These are phyloP conservation scores for Globisporangium alternatum DNA, from an alignment of 352 stramenopile species.

Conservation along the genomic window DNA sequence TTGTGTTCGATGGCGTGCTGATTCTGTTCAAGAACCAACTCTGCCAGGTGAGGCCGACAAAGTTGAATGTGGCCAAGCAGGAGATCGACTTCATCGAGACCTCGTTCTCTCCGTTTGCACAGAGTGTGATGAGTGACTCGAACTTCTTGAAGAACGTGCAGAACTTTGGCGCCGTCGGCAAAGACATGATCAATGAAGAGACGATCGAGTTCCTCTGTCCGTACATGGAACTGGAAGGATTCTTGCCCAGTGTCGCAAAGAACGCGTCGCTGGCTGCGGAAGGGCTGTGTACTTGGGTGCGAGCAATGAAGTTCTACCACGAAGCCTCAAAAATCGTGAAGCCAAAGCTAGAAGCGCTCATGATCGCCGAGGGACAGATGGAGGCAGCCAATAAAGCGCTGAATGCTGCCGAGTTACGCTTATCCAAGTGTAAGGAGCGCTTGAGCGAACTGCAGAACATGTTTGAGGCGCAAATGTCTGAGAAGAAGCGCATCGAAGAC, in stretches of 20 bases:
- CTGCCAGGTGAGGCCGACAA: constrained; percentile 89
- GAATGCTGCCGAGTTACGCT: constrained; percentile 87
- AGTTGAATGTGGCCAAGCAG: constrained; percentile 96
- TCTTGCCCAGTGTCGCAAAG: constrained; percentile 95
- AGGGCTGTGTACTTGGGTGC: constrained; percentile 96
- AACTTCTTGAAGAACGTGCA: constrained; percentile 97
- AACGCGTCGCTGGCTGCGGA: constrained; percentile 95
- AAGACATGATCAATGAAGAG: constrained; percentile 99
- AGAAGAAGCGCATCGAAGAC: constrained; percentile 97
- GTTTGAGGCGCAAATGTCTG: constrained; percentile 97
- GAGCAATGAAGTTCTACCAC: constrained; percentile 99
- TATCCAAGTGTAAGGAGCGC: constrained; percentile 94
- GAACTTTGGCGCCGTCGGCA: constrained; percentile 94
- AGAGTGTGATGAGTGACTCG: constrained; percentile 95
- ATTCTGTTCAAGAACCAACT: constrained; percentile 96
- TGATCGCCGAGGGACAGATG: constrained; percentile 96
- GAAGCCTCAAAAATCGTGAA: constrained; percentile 98
- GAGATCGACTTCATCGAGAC: constrained; percentile 97
- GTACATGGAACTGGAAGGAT: constrained; percentile 97
- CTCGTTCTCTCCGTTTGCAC: constrained; percentile 94
- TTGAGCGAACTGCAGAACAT: constrained; percentile 94
- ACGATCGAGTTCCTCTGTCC: constrained; percentile 97
- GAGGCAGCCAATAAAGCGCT: constrained; percentile 96
- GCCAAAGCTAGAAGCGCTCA: constrained; percentile 97
- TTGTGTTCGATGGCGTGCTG: constrained; percentile 97